Evolutionary conservation across 257 asterid species (phyloP).

Genomic region (Craterostigma plantagineum): DNA sequence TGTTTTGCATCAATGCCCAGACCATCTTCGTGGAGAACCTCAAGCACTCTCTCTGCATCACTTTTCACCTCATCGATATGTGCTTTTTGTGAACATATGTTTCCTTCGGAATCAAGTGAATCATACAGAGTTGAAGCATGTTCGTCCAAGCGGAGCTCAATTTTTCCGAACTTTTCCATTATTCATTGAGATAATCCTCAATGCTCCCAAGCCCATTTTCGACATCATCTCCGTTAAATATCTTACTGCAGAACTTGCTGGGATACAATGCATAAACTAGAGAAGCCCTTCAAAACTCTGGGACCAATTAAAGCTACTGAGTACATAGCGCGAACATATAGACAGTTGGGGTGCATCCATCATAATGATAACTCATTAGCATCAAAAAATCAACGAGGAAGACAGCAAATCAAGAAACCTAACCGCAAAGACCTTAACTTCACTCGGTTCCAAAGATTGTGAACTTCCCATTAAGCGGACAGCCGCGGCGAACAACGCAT

Average conservation of each 20-base stretch:
- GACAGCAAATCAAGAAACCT: not conserved
- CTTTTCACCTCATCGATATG: constrained; percentile 29
- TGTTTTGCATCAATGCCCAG: constrained; percentile 51
- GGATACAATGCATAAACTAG: constrained; percentile 20
- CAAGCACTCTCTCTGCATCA: constrained; percentile 46
- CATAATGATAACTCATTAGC: constrained; percentile 13
- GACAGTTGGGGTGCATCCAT: constrained; percentile 19
- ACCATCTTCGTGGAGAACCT: constrained; percentile 67
- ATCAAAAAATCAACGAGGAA: not conserved
- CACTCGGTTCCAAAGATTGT: constrained; percentile 5
- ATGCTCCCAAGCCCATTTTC: constrained; percentile 44
- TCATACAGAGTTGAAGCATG: constrained; percentile 11
- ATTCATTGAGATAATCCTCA: constrained; percentile 51
- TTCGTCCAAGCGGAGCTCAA: constrained; percentile 21
- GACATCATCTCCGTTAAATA: constrained; percentile 23
- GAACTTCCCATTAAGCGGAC: constrained; percentile 17
- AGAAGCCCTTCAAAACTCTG: constrained; percentile 21
- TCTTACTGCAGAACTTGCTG: constrained; percentile 31
- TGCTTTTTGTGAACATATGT: constrained; percentile 17
- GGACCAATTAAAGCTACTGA: constrained; percentile 27
- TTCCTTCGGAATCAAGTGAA: constrained; percentile 16
- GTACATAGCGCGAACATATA: constrained; percentile 25
- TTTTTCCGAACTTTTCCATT: constrained; percentile 37
- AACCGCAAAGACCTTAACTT: constrained; percentile 9
- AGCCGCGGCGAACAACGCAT: constrained; percentile 1